Percentiles rank a stretch among this genome's conserved stretches.
Conservation (phyloP, 2,329 filamentous ascomycete species). For the Paraphaeosphaeria sporulosa region DNA sequence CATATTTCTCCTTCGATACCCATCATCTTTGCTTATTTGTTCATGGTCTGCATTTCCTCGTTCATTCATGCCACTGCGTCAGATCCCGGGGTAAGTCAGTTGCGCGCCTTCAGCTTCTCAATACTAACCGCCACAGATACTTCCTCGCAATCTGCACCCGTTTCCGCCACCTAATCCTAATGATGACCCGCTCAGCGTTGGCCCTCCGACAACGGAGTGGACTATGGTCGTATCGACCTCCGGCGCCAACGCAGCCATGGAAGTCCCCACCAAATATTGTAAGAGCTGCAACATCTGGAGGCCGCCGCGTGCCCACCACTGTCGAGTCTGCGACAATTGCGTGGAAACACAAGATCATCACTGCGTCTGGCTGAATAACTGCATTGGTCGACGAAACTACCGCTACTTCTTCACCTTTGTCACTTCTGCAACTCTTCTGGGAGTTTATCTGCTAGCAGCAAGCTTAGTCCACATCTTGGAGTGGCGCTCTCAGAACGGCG, state of each 20-base stretch:
- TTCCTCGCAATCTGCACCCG: conserved; percentile 89
- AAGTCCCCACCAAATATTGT: conserved; percentile 98
- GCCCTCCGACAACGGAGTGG: conserved; percentile 92
- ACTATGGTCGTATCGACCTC: conserved; percentile 84
- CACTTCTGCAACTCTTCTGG: conserved; percentile 76
- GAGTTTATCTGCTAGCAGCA: conserved; percentile 76
- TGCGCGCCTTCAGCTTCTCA: neutral
- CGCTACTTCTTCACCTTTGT: conserved; percentile 97
- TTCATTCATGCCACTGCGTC: conserved; percentile 92
- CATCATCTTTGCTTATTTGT: conserved; percentile 88
- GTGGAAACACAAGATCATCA: conserved; percentile 98
- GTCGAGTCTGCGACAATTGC: conserved; percentile 95
- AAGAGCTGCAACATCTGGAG: conserved; percentile 98
- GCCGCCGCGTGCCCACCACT: conserved; percentile 93
- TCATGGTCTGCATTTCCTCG: conserved; percentile 88
- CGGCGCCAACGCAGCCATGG: conserved; percentile 83
- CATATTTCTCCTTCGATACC: conserved; percentile 89
- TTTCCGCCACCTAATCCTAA: conserved; percentile 79
- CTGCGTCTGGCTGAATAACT: conserved; percentile 99
- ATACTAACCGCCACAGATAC: conserved; percentile 67
- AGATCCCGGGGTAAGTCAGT: conserved; percentile 82
- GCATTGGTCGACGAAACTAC: conserved; percentile 95
- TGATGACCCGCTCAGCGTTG: conserved; percentile 81
- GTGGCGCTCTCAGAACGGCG: conserved; percentile 68
- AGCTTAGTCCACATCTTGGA: conserved; percentile 82